Base-by-base conservation (phyloP, 306 rosid species). In the Quercus bicolor region DNA sequence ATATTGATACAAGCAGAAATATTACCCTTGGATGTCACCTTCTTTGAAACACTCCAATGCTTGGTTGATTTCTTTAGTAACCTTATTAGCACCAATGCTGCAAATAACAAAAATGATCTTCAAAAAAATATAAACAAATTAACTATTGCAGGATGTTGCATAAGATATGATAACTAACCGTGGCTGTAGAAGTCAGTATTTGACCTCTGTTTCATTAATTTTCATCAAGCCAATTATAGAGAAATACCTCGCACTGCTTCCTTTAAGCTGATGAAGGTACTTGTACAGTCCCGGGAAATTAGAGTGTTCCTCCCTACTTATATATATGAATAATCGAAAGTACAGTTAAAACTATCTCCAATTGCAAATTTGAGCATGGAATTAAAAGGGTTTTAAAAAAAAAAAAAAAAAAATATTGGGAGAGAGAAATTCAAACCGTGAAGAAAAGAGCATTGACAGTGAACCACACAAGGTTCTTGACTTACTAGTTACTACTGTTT, bases 31-130 rank as follows among this genome's bases (percentile, higher is more conserved):
- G 28, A 52, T 24, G 77, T 82, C 34, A 7, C 45, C 73, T 59
- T 55, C 80, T 18, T 75, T 53, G 18, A 76, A 48, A 77, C 23
- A n/a, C 45, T 76, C 34, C 37, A 62, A 62, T 74, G 68, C 72
- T 51, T 68, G 28, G 6, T 72, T 57, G 24, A 78, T 57, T 68
- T 74, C 77, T 6, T 4, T 15, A 51, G 57, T 4, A 53, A 72
- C 74, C 81, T 84, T 80, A 18, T 56, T 51, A 48, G 90, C 87
- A 5, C 88, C 92, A 73, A 86, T 5, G 70, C 92, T 84, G 77
- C 54, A 78, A 73, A 28, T 29, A 53, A 53, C 2, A 40, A 31
- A n/a, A 8, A 13, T 61, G 31, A 23, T 61, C 33, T 28, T 14
- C 68, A 59, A 59, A 21, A 57, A 20, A 21, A 56, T 16, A n/a